Evolutionary conservation across 176 grass and related monocot species (phyloP), one percentile per base, ranked within the genome.

Genomic region (Lolium rigidum): DNA sequence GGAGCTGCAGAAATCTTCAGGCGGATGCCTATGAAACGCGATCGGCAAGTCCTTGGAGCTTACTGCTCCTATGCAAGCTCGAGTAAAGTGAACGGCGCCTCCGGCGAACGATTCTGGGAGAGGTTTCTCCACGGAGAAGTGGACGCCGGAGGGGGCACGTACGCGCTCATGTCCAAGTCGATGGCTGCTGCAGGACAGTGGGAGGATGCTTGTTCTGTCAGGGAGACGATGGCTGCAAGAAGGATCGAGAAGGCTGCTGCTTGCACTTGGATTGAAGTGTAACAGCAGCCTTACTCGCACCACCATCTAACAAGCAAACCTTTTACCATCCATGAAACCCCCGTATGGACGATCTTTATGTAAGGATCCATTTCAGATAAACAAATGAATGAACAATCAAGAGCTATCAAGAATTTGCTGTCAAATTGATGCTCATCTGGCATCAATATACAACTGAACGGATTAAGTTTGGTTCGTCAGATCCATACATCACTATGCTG

Each of bases 111-210:
- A 44, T 62, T 94, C 51, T 25, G 57, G 51, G 62, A 76, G 11
- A 38, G 68, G 60, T 60, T 82, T 43, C 18, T 91, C 10, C 69
- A 67, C 41, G 68, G 76, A 77, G 41, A 78, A 37, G 70, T 86
- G 62, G 75, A 77, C 18, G 75, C 69, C 66, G 89, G 83, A 57
- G 83, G 76, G 25, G 88, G 86, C 43, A 78, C 61, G 16, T 88
- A 84, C 60, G 83, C 86, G 10, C 65, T 91, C 10, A 31, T 91
- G 75, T 88, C 86, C 64, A 86, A 61, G 79, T 83, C 82, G 54
- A 26, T 94, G 58, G 88, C 88, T 77, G 80, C 28, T 60, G 92
- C 79, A 50, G 88, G 88, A 2, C 82, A 89, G 66, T 93, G 85
- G 77, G 86, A 90, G 20, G 86, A 78, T 9, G 86, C 83, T 5